Evolutionary conservation across 495 filamentous ascomycete species (phyloP).

Genomic region (Tuber calosporum): DNA sequence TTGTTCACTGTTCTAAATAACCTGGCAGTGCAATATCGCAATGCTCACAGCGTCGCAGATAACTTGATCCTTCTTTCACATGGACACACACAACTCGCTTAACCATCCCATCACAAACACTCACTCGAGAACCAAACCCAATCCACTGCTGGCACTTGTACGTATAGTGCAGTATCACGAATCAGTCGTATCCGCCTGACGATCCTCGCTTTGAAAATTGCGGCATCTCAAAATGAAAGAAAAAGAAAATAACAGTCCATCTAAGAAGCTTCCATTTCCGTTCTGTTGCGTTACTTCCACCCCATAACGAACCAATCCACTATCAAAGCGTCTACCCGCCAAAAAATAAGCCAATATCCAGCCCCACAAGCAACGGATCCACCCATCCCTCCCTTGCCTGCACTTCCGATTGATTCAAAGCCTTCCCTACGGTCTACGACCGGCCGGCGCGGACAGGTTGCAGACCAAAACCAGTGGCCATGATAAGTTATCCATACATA

Average conservation of each 20-base stretch:
- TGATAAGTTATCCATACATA: not conserved
- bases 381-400: not conserved
- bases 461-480: not conserved
- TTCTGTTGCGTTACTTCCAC: not conserved
- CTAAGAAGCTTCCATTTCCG: not conserved
- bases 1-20: not conserved
- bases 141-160: too few species aligned
- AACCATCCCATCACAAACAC: not conserved
- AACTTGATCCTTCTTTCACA: not conserved
- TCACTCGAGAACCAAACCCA: not conserved
- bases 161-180: not conserved
- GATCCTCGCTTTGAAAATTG: not conserved
- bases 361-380: not conserved
- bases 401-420: not conserved
- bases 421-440: not conserved
- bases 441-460: not conserved
- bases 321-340: not conserved
- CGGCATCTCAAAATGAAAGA: not conserved
- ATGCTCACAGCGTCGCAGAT: not conserved
- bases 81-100: not conserved
- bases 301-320: not conserved
- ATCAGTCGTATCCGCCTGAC: not conserved
- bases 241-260: not conserved
- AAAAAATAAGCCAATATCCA: not conserved
- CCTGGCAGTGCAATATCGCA: not conserved